Conservation (phyloP, 805 yeast species). For the Kodamaea leandrae region DNA sequence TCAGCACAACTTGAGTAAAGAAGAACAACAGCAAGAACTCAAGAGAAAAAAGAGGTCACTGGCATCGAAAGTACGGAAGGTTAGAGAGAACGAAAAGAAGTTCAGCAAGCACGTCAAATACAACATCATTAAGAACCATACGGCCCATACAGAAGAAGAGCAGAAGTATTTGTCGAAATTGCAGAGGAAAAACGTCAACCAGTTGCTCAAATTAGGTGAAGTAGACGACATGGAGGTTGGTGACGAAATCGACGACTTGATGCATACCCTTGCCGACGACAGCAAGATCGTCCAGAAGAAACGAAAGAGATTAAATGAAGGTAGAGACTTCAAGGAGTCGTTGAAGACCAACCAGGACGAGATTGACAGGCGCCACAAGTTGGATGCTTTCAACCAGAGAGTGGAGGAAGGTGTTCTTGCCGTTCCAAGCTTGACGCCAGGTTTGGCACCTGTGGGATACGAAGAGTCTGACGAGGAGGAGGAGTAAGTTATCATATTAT, state of each 20-base stretch:
- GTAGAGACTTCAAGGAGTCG: slow-evolving; percentile 25
- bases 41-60: slow-evolving; percentile 8
- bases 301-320: slow-evolving; percentile 24
- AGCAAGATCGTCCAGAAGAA: slow-evolving; percentile 15
- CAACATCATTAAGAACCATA: slow-evolving; percentile 37
- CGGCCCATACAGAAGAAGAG: slow-evolving; percentile 30
- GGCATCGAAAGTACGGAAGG: slow-evolving; percentile 25
- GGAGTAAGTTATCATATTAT: too few relatives aligned
- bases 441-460: slow-evolving; percentile 76
- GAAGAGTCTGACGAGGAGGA: slow-evolving; percentile 19
- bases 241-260: slow-evolving; percentile 30
- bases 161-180: slow-evolving; percentile 38
- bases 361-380: slow-evolving; percentile 16
- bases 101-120: slow-evolving; percentile 37
- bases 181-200: slow-evolving; percentile 34
- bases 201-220: slow-evolving; percentile 26
- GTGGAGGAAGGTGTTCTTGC: slow-evolving; percentile 44
- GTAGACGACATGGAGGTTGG: slow-evolving; percentile 31
- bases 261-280: slow-evolving; percentile 25
- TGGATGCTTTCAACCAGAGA: slow-evolving; percentile 33
- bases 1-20: slow-evolving; percentile 6
- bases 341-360: slow-evolving; percentile 7
- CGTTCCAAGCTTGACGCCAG: slow-evolving; percentile 74
- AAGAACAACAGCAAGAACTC: slow-evolving; percentile 9
- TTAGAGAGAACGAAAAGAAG: slow-evolving; percentile 27